Base-by-base conservation (phyloP, 169 alveolate species). In the Cryptosporidium xiaoi region DNA sequence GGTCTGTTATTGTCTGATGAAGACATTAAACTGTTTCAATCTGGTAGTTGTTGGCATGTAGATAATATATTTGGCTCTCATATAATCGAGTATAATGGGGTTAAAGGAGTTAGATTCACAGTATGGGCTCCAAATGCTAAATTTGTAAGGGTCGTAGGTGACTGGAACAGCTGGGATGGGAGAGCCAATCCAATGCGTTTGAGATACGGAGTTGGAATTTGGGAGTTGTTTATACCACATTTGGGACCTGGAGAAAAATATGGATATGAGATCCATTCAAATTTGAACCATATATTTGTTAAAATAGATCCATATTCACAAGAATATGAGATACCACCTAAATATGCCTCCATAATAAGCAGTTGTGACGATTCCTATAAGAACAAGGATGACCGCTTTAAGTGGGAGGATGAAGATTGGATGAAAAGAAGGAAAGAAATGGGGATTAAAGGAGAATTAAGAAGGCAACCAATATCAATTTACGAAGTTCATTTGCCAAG, bases 11-110 rank as follows among this genome's bases (percentile, higher is more conserved):
- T 91, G 13, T 82, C 92, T 8, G 83, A 68, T 29, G 82, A 58
- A 51, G 93, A 91, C 68, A 77, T 91, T 53, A 82, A 89, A 10
- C 77, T 91, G 15, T 91, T 91, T 60, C 93, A 90, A 71, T 91
- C 94, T 1, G 94, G 94, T 69, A 90, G 93, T 5, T 92, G 94
- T 65, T 92, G 94, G 94, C 92, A 92, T 60, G 94, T 92, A 27
- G 94, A 92, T 64, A 84, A 92, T 71, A 82, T 92, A 34, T 48
- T 92, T 64, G 94, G 94, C 1, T 85, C 93, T 13, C 93, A 92
- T 64, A 31, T 71, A 53, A 40, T 89, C 51, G 89, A 84, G 7
- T 84, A 85, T 40, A 90, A 90, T 62, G 94, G 94, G 65, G 90
- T 82, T 10, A 68, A 29, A 16, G 94, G 94, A 6, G 92, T 90